Conservation (phyloP, 1,284 basidiomycete species). For the Moesziomyces sp. region DNA sequence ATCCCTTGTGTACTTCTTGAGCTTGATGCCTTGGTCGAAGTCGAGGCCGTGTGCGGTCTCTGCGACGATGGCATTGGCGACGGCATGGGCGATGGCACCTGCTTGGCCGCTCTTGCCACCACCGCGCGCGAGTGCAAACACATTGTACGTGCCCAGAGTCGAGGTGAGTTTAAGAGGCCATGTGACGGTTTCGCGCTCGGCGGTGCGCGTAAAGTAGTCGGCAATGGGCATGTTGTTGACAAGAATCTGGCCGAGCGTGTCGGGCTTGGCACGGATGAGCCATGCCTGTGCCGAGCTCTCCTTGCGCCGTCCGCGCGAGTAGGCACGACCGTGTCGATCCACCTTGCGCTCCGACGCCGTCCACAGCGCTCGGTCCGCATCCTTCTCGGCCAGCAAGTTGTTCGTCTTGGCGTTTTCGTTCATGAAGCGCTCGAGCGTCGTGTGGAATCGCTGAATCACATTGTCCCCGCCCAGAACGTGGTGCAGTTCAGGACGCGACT, state of each 20-base stretch:
- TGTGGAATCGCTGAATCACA: slow-evolving; percentile 42
- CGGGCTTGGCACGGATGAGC: slow-evolving; percentile 81
- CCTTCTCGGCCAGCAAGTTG: slow-evolving; percentile 22
- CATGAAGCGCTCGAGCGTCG: slow-evolving; percentile 50
- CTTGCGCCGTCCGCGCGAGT: slow-evolving; percentile 58
- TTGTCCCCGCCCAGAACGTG: slow-evolving; percentile 1
- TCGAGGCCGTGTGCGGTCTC: slow-evolving; percentile 44
- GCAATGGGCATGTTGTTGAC: slow-evolving; percentile 84
- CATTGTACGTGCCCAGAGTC: slow-evolving; percentile 88
- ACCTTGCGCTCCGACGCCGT: slow-evolving; percentile 11
- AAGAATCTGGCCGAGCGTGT: slow-evolving; percentile 73
- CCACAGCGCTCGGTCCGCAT: slow-evolving; percentile 27
- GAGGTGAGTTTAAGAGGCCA: slow-evolving; percentile 86
- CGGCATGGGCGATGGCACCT: slow-evolving; percentile 84
- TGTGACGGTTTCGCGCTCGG: slow-evolving; percentile 82
- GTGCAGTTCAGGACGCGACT: not conserved
- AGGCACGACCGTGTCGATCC: slow-evolving; percentile 52
- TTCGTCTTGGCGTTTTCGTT: slow-evolving; percentile 42
- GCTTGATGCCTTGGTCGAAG: slow-evolving; percentile 44
- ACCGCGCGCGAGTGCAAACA: slow-evolving; percentile 87
- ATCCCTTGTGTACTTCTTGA: slow-evolving; percentile 65
- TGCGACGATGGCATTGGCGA: slow-evolving; percentile 78
- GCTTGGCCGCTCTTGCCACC: slow-evolving; percentile 91
- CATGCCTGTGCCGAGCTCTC: slow-evolving; percentile 75
- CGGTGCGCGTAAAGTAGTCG: slow-evolving; percentile 80